phyloP scores from a whole-genome alignment of 2,329 filamentous ascomycete genomes.

The Fusarium brevicatenulatum region DNA sequence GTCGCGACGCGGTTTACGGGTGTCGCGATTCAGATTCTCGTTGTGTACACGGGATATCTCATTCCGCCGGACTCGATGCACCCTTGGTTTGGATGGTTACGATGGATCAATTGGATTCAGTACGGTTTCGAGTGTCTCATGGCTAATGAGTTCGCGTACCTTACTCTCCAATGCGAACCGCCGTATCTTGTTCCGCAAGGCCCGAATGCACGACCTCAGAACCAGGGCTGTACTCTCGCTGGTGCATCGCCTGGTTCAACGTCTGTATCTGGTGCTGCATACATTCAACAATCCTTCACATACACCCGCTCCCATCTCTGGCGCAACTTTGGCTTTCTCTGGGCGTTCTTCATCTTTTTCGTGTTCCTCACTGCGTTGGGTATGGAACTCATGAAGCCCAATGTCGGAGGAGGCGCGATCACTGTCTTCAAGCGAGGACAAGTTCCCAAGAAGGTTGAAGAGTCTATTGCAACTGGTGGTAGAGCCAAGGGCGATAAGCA shows the following conservation, averaged over 20 bases:
- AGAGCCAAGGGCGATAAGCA: conserved; percentile 51
- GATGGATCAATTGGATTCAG: conserved; percentile 74
- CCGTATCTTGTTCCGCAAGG: conserved; percentile 66
- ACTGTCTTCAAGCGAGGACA: conserved; percentile 72
- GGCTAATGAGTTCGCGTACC: conserved; percentile 69
- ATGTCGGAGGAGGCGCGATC: conserved; percentile 67
- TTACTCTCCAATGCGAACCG: conserved; percentile 67
- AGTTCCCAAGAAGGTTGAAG: conserved; percentile 66
- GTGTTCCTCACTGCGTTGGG: conserved; percentile 76
- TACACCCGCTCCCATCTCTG: conserved; percentile 70
- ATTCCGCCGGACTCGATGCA: conserved; percentile 67
- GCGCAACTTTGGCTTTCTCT: conserved; percentile 82
- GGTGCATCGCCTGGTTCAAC: conserved; percentile 58
- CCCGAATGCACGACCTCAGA: conserved; percentile 43
- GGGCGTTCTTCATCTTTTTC: conserved; percentile 80
- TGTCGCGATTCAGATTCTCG: conserved; percentile 68
- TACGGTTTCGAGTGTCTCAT: conserved; percentile 76
- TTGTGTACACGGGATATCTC: conserved; percentile 75
- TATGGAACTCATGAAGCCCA: conserved; percentile 72
- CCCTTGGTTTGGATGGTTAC: conserved; percentile 73
- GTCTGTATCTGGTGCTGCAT: conserved; percentile 64
- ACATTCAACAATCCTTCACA: conserved; percentile 62
- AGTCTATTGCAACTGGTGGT: conserved; percentile 64
- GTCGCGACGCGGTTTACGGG: conserved; percentile 70
- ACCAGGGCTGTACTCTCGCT: conserved; percentile 65